A percentile compares a stretch with the other conserved stretches of the same genome.
phyloP scores from a whole-genome alignment of 257 asterid genomes.

The Rehmannia glutinosa region DNA sequence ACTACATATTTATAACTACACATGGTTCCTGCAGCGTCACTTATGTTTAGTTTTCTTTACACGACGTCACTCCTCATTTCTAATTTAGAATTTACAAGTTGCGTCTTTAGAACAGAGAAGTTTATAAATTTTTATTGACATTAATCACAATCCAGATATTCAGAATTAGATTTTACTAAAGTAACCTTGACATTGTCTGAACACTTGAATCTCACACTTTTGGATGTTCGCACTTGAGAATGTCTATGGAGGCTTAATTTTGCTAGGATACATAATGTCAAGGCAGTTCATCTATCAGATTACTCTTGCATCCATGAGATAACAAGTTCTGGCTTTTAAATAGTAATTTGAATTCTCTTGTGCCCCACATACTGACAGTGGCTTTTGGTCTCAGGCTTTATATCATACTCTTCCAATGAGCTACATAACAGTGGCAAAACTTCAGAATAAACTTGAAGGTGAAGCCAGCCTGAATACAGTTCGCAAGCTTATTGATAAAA shows the following conservation, averaged over 20 bases:
- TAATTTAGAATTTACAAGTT: not conserved
- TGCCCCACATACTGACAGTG: not conserved
- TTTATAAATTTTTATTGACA: not conserved
- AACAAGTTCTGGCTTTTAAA: not conserved
- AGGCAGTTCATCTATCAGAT: not conserved
- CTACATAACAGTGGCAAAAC: constrained; percentile 61
- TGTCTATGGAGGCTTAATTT: not conserved
- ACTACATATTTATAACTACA: too few relatives aligned
- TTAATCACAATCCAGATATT: not conserved
- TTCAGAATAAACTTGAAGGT: constrained; percentile 74
- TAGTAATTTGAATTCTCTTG: not conserved
- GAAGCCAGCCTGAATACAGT: constrained; percentile 56
- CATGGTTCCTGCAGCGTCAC: not conserved
- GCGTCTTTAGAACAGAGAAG: not conserved
- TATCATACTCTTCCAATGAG: constrained; percentile 87
- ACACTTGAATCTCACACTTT: not conserved
- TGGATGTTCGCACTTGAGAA: not conserved
- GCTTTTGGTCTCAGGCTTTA: constrained; percentile 59
- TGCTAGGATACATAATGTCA: not conserved
- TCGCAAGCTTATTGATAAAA: constrained; percentile 79
- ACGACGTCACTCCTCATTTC: not conserved
- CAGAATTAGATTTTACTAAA: not conserved
- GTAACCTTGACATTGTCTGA: not conserved
- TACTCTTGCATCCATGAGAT: not conserved
- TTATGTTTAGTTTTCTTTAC: not conserved